Base-by-base conservation (phyloP, 2,329 filamentous ascomycete genomes). In the Penicillium sumatraense region DNA sequence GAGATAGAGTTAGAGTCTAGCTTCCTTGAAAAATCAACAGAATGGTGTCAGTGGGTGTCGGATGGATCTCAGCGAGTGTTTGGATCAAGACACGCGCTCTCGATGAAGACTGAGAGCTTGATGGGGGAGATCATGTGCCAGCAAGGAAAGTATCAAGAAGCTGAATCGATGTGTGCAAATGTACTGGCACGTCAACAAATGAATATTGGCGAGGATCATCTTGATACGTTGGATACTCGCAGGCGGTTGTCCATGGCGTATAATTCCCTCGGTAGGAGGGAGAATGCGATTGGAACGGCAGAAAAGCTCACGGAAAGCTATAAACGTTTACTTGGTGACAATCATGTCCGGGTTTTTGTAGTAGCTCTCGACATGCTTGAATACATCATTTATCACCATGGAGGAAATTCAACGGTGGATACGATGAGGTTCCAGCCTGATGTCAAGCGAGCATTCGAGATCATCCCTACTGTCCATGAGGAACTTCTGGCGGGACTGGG, bases 101-200 rank as follows among this genome's bases (percentile, higher is more conserved):
- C 68, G 3, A 65, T 71, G 66, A 68, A 62, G 42, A 63, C 63
- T 1, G 69, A 71, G 49, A 66, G 66, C 41, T 55, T 71, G 26
- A 63, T 64, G 45, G 66, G 61, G n/a, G 68, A 71, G 20, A 56
- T 71, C 8, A 45, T 71, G 11, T 60, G 55, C 26, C 60, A 60
- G 1, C 59, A 63, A 14, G 69, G 68, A 8, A 64, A 64, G 13
- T 54, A 61, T 14, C 62, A 68, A 29, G 68, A 71, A 31, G 63
- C 65, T 0, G 67, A 71, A 50, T 71, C 68, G 0, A 56, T 70
- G 14, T 68, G 66, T 16, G 66, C 69, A 16, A 71, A 71, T 8
- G 65, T 70, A 2, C 58, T 71, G 2, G 69, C 69, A 1, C 67
- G 68, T 5, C 69, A 71, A 31, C 69, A 71, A 40, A 71, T 71